Conservation (phyloP, 192 early-diverging fungal genomes). For the Entomortierella chlamydospora region DNA sequence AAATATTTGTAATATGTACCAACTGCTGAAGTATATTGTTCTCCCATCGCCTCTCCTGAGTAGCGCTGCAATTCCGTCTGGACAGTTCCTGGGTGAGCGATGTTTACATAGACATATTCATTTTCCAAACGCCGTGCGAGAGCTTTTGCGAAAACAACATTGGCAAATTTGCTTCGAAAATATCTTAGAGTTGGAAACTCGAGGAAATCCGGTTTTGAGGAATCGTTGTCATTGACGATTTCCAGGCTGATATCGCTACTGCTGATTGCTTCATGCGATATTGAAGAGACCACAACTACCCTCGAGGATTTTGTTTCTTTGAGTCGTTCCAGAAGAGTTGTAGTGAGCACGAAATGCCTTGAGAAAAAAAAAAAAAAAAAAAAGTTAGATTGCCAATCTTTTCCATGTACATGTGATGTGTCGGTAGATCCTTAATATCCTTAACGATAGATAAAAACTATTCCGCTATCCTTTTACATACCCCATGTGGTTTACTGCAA, state of each 20-base stretch:
- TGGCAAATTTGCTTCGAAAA: conserved; percentile 64
- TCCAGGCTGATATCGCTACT: conserved; percentile 49
- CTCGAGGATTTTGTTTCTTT: conserved; percentile 13
- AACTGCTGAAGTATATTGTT: no score
- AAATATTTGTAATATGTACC: no score
- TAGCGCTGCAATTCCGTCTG: conserved; percentile 13
- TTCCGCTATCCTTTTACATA: not conserved
- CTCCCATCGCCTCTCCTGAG: conserved; percentile 3
- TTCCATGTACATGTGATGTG: no score
- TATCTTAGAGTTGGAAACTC: conserved; percentile 48
- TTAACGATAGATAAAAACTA: not conserved
- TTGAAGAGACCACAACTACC: conserved; percentile 29
- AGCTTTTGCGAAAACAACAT: conserved; percentile 55
- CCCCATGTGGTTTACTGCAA: conserved; percentile 63
- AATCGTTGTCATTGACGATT: conserved; percentile 45
- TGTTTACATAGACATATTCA: conserved; percentile 34
- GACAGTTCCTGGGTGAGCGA: conserved; percentile 55
- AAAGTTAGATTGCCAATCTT: not conserved
- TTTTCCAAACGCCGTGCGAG: conserved; percentile 25
- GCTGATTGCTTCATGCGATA: conserved; percentile 28
- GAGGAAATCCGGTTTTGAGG: no score
- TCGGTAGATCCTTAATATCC: no score
- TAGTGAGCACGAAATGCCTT: conserved; percentile 60
- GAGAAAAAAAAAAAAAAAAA: no score
- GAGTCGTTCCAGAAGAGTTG: conserved; percentile 15